Evolutionary conservation across 768 basidiomycete species (phyloP).

Genomic region (Mrakia frigida): DNA sequence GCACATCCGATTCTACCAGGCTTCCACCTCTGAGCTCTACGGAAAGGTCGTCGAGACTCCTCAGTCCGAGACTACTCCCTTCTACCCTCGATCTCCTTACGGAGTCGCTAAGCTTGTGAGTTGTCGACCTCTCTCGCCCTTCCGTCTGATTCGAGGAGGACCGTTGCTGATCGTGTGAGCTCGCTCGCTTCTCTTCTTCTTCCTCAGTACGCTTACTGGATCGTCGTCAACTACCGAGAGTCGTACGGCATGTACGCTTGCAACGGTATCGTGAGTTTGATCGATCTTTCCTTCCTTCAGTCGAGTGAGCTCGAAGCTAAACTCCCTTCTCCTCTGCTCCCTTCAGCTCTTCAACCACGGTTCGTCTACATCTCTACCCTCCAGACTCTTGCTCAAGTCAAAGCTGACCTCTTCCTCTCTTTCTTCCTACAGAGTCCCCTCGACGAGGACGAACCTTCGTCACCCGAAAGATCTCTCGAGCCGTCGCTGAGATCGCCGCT

Average conservation of each 20-base stretch:
- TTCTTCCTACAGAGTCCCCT: conserved; percentile 89
- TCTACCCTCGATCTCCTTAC: conserved; percentile 97
- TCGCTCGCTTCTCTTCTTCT: background rate
- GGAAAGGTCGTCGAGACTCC: conserved; percentile 94
- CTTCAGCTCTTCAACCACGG: conserved; percentile 30
- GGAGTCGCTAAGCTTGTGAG: conserved; percentile 77
- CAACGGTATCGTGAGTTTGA: conserved; percentile 63
- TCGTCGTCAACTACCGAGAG: conserved; percentile 53
- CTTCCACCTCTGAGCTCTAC: conserved; percentile 94
- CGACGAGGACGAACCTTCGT: conserved; percentile 92
- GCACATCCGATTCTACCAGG: conserved; percentile 93
- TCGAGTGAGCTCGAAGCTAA: background rate
- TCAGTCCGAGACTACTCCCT: conserved; percentile 91
- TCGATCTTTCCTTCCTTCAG: background rate
- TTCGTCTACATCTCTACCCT: background rate
- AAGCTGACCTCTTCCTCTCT: background rate
- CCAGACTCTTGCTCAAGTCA: background rate
- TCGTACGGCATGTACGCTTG: conserved; percentile 78
- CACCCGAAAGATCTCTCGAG: conserved; percentile 87
- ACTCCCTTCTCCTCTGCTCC: background rate
- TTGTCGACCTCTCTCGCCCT: background rate
- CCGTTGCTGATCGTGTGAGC: background rate
- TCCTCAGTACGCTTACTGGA: conserved; percentile 44
- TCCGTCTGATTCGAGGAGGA: background rate
- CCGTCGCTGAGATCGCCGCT: conserved; percentile 82